These are phyloP conservation scores for Zygoascus biomembranicola DNA, from an alignment of 805 yeast genomes.

Conservation along the genomic window DNA sequence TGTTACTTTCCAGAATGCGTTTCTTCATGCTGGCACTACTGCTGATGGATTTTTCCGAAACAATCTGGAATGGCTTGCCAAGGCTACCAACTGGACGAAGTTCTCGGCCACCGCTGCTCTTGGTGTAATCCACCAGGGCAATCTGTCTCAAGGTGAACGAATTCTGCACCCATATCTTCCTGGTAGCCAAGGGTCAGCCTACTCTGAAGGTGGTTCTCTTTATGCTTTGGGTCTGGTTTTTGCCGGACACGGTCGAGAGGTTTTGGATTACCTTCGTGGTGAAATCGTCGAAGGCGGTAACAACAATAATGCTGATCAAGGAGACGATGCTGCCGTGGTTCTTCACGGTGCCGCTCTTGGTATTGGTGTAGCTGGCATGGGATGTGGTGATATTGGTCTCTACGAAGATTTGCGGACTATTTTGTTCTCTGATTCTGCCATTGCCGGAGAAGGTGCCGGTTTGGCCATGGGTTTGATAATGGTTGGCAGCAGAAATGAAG, in stretches of 20 bases:
- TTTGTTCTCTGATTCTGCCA: slow-evolving; percentile 81
- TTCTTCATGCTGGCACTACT: slow-evolving; percentile 93
- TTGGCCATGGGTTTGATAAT: slow-evolving; percentile 91
- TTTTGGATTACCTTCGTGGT: slow-evolving; percentile 60
- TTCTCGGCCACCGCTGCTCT: slow-evolving; percentile 96
- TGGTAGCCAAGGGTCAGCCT: slow-evolving; percentile 66
- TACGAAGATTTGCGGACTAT: slow-evolving; percentile 80
- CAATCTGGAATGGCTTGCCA: slow-evolving; percentile 91
- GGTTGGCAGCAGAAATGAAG: slow-evolving; percentile 79
- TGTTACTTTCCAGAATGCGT: slow-evolving; percentile 88
- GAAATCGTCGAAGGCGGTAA: slow-evolving; percentile 43
- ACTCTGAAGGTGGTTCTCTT: slow-evolving; percentile 91
- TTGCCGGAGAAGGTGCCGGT: slow-evolving; percentile 95
- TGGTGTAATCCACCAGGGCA: slow-evolving; percentile 95
- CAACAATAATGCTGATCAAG: slow-evolving; percentile 21
- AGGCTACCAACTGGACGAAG: slow-evolving; percentile 98
- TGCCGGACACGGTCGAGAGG: slow-evolving; percentile 93
- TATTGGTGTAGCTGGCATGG: slow-evolving; percentile 95
- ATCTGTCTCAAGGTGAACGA: slow-evolving; percentile 80
- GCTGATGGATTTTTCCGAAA: slow-evolving; percentile 86
- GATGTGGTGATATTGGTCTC: slow-evolving; percentile 60
- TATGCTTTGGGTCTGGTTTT: slow-evolving; percentile 89
- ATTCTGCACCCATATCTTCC: slow-evolving; percentile 89
- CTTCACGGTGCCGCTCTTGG: slow-evolving; percentile 96
- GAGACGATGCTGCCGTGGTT: slow-evolving; percentile 68